These are phyloP conservation scores for Corniculantispora saksenae DNA, from an alignment of 2,329 filamentous ascomycete genomes.

Conservation along the genomic window DNA sequence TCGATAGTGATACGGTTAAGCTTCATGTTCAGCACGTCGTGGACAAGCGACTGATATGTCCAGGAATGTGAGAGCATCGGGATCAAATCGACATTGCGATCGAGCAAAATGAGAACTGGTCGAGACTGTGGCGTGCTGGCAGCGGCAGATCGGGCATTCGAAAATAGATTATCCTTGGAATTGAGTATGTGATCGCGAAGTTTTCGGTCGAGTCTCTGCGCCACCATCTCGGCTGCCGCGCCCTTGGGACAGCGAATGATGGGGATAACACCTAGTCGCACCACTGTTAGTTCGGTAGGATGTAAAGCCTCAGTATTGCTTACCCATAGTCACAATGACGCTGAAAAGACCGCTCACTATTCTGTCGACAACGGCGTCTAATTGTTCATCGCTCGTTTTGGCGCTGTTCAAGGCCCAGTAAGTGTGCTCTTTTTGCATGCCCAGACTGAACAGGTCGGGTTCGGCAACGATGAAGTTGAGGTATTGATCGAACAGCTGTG, in stretches of 20 bases:
- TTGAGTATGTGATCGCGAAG: slow-evolving; percentile 95
- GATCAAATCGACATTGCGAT: slow-evolving; percentile 92
- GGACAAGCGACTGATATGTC: slow-evolving; percentile 80
- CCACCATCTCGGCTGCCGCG: slow-evolving; percentile 90
- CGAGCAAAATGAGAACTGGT: slow-evolving; percentile 89
- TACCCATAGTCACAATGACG: slow-evolving; percentile 97
- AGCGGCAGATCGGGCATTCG: slow-evolving; percentile 60
- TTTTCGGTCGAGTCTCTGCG: slow-evolving; percentile 91
- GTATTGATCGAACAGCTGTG: slow-evolving; percentile 94
- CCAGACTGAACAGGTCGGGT: slow-evolving; percentile 91
- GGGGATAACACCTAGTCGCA: slow-evolving; percentile 72
- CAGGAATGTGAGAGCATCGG: slow-evolving; percentile 97
- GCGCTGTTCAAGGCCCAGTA: slow-evolving; percentile 98
- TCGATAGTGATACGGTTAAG: slow-evolving; percentile 95
- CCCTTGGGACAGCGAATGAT: slow-evolving; percentile 94
- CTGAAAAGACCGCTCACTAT: slow-evolving; percentile 97
- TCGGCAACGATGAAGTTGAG: slow-evolving; percentile 96
- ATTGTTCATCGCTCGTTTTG: slow-evolving; percentile 83
- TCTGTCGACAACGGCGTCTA: slow-evolving; percentile 83
- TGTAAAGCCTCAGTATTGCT: slow-evolving; percentile 23
- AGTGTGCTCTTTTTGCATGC: slow-evolving; percentile 84
- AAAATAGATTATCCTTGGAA: slow-evolving; percentile 97
- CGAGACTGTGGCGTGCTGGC: slow-evolving; percentile 69
- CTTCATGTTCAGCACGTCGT: slow-evolving; percentile 58
- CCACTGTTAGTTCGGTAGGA: background rate